Evolutionary conservation across 768 basidiomycete genomes (phyloP), one percentile per base, ranked within the genome.

Genomic region (Lactifluus subvellereus): DNA sequence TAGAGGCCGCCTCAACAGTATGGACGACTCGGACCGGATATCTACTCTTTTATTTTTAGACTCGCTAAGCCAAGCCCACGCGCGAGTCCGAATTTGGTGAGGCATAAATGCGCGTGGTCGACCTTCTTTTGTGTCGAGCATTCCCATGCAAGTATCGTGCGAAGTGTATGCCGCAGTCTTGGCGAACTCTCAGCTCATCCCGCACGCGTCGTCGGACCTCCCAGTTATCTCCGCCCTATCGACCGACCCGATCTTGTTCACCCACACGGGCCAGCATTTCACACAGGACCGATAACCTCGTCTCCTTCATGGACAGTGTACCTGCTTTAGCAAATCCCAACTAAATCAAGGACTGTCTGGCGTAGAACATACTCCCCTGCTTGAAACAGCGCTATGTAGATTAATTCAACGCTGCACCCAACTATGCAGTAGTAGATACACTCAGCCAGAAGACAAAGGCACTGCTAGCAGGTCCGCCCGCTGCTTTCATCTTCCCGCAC

Each of bases 191-290:
- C 66, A 94, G 91, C 91, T 2, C 94, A 96, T 67, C 82, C 86
- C 86, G 0, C 94, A 95, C 69, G 75, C 76, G 2, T 77, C 80
- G 20, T 73, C 90, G 13, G 75, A 80, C 1, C 72, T 93, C 6
- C 86, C 85, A 0, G 76, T 80, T 0, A 71, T 90, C 20, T 81
- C 84, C 65, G 75, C 85, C 3, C 71, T 89, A 3, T 86, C 88
- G 1, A 79, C 88, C 40, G 79, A 84, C 35, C 88, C 92, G 1
- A 92, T 95, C 59, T 77, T 94, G 27, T 93, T 86, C 71, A 77
- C 79, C 2, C 85, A 91, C 85, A 91, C 67, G 79, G 85, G 0
- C 91, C 92, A 3, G 78, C 84, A 0, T 73, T 92, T 49, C 84
- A 91, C 55, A 79, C 80, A 0, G 84, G 89, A 30, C 65, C 32